Conservation (phyloP, 148 eudicot genomes). For the Fagopyrum esculentum region DNA sequence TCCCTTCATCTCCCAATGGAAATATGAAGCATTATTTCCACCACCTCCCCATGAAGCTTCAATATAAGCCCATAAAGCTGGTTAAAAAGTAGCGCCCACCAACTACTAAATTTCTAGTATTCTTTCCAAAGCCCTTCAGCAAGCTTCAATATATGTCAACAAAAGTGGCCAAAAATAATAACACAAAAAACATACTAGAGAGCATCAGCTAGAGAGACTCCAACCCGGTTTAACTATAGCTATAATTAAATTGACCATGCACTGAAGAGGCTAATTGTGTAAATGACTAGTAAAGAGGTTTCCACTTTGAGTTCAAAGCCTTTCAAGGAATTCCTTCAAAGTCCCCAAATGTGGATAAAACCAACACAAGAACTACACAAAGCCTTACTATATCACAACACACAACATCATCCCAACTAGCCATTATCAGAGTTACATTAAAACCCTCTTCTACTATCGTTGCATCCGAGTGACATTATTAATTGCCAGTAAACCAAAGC, state of each 20-base stretch:
- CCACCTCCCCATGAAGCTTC: not conserved
- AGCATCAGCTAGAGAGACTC: not conserved
- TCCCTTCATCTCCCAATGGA: not conserved
- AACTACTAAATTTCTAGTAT: not conserved
- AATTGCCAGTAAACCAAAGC: no score
- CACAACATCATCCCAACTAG: no score
- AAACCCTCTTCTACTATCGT: no score
- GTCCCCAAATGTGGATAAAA: not conserved
- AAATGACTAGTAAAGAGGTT: not conserved
- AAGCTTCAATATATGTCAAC: not conserved
- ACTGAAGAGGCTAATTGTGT: not conserved
- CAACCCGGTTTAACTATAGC: not conserved
- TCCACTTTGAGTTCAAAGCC: not conserved
- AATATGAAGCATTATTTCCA: not conserved
- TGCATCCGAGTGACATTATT: no score
- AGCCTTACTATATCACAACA: no score
- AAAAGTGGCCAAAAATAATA: not conserved
- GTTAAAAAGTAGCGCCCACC: not conserved
- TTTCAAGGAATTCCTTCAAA: not conserved
- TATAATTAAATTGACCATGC: not conserved
- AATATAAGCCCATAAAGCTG: not conserved
- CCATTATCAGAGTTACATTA: no score
- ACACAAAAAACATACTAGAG: not conserved
- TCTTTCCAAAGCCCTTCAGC: not conserved
- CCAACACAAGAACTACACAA: not conserved